These are phyloP conservation scores for Macrophomina pseudophaseolina DNA, from an alignment of 2,329 filamentous ascomycete species.

Conservation along the genomic window DNA sequence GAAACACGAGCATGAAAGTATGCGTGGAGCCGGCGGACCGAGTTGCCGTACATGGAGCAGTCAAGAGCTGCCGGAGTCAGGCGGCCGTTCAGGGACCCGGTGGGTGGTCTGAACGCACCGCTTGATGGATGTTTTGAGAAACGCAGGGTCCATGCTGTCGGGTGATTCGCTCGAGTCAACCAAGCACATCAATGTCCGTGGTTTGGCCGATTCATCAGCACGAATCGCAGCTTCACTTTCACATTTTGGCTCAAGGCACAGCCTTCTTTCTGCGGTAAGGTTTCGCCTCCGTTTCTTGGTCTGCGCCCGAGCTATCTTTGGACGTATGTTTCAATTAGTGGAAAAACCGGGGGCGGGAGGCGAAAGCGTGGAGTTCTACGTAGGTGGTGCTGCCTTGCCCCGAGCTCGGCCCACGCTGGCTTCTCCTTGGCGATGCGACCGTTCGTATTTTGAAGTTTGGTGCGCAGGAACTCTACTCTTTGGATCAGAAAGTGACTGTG, in stretches of 20 bases:
- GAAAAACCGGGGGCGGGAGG: not conserved
- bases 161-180: constrained; percentile 2
- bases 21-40: constrained; percentile 17
- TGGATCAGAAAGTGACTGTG: not conserved
- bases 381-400: not conserved
- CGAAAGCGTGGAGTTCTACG: not conserved
- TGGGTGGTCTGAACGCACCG: not conserved
- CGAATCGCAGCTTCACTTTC: not conserved
- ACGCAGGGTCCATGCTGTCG: not conserved
- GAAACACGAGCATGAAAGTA: not conserved
- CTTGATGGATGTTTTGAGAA: not conserved
- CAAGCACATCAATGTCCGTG: constrained; percentile 8
- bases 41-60: not conserved
- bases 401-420: not conserved
- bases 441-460: not conserved
- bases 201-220: constrained; percentile 4
- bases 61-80: not conserved
- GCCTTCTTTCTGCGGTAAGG: not conserved
- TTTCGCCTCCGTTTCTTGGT: not conserved
- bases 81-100: not conserved
- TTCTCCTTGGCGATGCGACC: not conserved
- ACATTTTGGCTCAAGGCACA: not conserved
- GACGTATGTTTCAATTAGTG: not conserved
- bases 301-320: not conserved
- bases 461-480: not conserved